These are phyloP conservation scores for Orbilia brochopaga DNA, from an alignment of 2,329 filamentous ascomycete genomes.

Conservation along the genomic window DNA sequence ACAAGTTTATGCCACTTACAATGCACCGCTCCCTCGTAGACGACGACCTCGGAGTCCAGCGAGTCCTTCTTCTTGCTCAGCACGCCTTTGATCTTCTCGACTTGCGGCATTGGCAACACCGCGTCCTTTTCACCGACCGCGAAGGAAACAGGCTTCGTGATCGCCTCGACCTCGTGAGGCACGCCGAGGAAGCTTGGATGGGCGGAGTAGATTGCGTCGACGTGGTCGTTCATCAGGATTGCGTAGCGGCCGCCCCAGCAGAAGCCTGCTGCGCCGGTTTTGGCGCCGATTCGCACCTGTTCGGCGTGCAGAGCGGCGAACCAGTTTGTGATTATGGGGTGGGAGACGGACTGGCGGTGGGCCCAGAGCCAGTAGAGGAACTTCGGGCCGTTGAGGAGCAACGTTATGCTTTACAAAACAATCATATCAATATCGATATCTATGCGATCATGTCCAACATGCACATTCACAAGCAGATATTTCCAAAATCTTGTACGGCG, in stretches of 20 bases:
- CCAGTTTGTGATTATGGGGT: slow-evolving; percentile 52
- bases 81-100: slow-evolving; percentile 57
- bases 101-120: slow-evolving; percentile 57
- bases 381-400: slow-evolving; percentile 20
- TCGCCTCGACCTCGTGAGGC: slow-evolving; percentile 61
- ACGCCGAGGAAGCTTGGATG: slow-evolving; percentile 58
- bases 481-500: no score
- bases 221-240: slow-evolving; percentile 60
- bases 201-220: slow-evolving; percentile 52
- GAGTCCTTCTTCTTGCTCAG: slow-evolving; percentile 56
- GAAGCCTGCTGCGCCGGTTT: slow-evolving; percentile 66
- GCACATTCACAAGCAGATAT: no score
- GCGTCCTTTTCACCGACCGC: slow-evolving; percentile 62
- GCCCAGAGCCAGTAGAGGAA: slow-evolving; percentile 48
- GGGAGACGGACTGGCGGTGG: slow-evolving; percentile 51
- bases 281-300: slow-evolving; percentile 54
- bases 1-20: slow-evolving; percentile 40
- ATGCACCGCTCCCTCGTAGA: slow-evolving; percentile 59
- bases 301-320: slow-evolving; percentile 51
- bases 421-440: not conserved
- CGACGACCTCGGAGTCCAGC: slow-evolving; percentile 57
- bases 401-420: not conserved
- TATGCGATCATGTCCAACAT: no score
- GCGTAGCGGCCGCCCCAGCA: slow-evolving; percentile 69
- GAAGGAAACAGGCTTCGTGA: slow-evolving; percentile 61